Base-by-base conservation (phyloP, 1,139 yeast species). In the Sugiyamaella neomexicana region DNA sequence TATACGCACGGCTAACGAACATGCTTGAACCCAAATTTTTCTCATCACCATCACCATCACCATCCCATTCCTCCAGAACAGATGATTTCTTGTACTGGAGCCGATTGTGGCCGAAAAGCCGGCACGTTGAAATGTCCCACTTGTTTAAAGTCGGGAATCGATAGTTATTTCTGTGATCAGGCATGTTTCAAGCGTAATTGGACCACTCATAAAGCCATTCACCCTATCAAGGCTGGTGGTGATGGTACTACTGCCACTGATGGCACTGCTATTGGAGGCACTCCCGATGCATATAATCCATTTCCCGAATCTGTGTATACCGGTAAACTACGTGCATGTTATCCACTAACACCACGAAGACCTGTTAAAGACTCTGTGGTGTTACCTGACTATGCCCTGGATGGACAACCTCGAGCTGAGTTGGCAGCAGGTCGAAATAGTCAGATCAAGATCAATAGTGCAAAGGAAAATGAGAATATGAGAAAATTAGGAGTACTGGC, bases 81-180 rank as follows among this genome's bases (percentile, higher is more conserved):
- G 25, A 20, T 34, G 46, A 42, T 45, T 23, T 40, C 32, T n/a
- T 63, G 66, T 51, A 46, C 61, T 29, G 62, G 65, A 27, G 96
- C 87, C 29, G 87, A 82, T 61, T 93, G 99, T 74, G 95, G 95
- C 34, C 89, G 89, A 42, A 89, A 96, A 10, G 78, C 79, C 1
- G 86, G 95, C 39, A 74, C 79, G 41, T 76, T 93, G 62, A 90
- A 90, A 68, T 93, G 99, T 70, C 99, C 99, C 0, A 77, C 91
- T 12, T 93, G 99, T 72, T 73, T 93, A 59, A 91, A 93, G 68
- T 79, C 78, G 58, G 89, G 83, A 17, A 65, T 80, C 46, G 75
- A 78, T 45, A 76, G 80, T 54, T 79, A 79, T 23, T 93, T 91
- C 72, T 95, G 99, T 73, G 79, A 85, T 67, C 97, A 93, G 65